Evolutionary conservation across 2,329 filamentous ascomycete species (phyloP), one percentile per base, ranked within the genome.

Genomic region (Magnaporthiopsis incrustans): DNA sequence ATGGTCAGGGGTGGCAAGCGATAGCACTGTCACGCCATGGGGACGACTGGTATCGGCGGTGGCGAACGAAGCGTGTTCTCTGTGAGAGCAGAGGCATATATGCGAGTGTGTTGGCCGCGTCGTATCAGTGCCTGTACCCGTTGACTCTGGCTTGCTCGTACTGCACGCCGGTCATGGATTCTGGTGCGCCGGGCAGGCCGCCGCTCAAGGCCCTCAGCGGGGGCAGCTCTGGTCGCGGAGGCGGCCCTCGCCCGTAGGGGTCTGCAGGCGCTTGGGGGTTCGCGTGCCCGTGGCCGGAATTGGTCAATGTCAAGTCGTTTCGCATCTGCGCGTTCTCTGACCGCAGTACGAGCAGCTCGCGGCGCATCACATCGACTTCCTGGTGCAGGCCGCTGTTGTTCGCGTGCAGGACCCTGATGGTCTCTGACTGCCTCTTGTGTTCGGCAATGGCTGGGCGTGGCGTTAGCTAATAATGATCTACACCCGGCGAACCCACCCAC

Each of bases 101-200:
- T 3, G 44, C 10, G 1, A 12, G 44, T 1, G 4, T 6, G n/a
- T 3, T 25, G 44, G 22, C 10, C 44, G 10, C 1, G 22, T 53
- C 22, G n/a, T 1, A 25, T 53, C 44, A 53, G 44, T 53, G 44
- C 57, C 81, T 79, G 67, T 78, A 85, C 6, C 80, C 81, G 65
- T 79, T 81, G 10, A 75, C 67, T 27, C 79, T 76, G 2, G 81
- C 76, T 7, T 76, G 74, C 33, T 86, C 84, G 62, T 88, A 89
- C 70, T 88, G 85, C 7, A 89, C 84, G 2, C 86, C 86, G 1
- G 84, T 86, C 86, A 89, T 89, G 1, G 84, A 83, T 27, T 88
- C 85, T 1, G 85, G 81, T 0, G 65, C 62, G 15, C 73, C 74
- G 6, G 76, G 70, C 11, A 81, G 71, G 64, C 73, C 75, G 62